Evolutionary conservation across 148 eudicot species (phyloP).

Genomic region (Bassia scoparia): DNA sequence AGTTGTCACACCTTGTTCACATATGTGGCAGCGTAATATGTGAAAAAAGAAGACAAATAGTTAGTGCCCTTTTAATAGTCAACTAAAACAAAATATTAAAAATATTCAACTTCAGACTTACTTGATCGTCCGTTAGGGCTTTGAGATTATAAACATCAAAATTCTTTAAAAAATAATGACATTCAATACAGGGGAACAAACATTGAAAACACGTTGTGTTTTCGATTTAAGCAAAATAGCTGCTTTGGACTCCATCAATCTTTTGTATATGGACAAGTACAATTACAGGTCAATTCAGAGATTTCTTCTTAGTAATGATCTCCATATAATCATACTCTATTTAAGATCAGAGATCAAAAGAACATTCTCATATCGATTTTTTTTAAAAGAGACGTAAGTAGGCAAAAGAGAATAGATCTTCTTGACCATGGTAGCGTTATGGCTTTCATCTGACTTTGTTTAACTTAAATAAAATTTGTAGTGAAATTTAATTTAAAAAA

Average conservation of each 20-base stretch:
- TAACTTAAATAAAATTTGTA: too few species aligned
- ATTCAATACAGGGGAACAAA: background rate
- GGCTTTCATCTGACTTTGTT: too few species aligned
- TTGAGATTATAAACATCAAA: background rate
- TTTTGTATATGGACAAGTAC: background rate
- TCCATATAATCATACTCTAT: background rate
- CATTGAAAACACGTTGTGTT: background rate
- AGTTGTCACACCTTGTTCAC: background rate
- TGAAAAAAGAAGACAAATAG: slow-evolving; percentile 6
- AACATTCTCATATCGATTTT: background rate
- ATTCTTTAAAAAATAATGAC: background rate
- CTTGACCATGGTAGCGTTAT: too few species aligned
- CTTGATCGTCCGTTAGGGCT: background rate
- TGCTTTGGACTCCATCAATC: background rate
- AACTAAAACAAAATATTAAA: slow-evolving; percentile 3
- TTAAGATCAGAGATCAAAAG: background rate
- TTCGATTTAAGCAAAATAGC: background rate
- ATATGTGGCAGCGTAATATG: slow-evolving; percentile 5
- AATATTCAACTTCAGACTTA: background rate
- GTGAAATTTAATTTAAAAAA: too few species aligned
- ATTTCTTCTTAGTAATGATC: background rate
- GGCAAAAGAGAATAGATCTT: too few species aligned
- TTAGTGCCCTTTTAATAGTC: slow-evolving; percentile 3
- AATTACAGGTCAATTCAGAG: background rate
- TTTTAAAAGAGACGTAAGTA: background rate